Evolutionary conservation across 2,329 filamentous ascomycete species (phyloP).

Genomic region (Huntiella bhutanensis): DNA sequence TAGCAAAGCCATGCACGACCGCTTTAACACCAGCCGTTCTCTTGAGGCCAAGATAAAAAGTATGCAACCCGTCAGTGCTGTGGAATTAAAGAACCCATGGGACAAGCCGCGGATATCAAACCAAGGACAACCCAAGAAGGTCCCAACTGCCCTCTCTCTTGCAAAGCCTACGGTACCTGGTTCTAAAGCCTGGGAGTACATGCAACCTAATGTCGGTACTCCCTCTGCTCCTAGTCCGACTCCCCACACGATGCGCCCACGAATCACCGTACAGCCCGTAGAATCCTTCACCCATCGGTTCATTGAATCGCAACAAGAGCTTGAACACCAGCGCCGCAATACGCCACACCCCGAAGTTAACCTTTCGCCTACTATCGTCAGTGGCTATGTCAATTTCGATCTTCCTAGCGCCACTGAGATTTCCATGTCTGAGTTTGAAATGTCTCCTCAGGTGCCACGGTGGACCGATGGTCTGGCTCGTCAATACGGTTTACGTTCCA

Average conservation of each 20-base stretch:
- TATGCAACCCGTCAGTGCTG: too few species aligned
- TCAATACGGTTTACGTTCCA: too few species aligned
- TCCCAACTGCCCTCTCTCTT: not conserved
- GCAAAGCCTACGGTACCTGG: not conserved
- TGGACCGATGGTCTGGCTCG: not conserved
- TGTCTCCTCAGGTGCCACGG: not conserved
- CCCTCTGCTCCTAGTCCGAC: slow-evolving; percentile 10
- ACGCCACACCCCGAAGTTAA: not conserved
- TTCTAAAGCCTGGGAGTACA: not conserved
- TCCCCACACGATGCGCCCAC: slow-evolving; percentile 4
- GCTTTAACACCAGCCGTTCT: too few species aligned
- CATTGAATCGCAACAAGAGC: slow-evolving; percentile 1
- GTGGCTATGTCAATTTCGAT: not conserved
- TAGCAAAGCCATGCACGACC: too few species aligned
- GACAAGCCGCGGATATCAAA: too few species aligned
- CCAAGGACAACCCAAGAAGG: not conserved
- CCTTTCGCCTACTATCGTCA: not conserved
- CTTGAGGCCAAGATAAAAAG: too few species aligned
- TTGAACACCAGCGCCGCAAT: not conserved
- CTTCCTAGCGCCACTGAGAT: not conserved
- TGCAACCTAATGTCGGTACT: slow-evolving; percentile 4
- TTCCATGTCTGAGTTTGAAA: not conserved
- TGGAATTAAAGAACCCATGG: too few species aligned
- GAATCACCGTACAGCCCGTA: slow-evolving; percentile 9
- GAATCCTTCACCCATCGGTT: slow-evolving; percentile 10